Evolutionary conservation across 805 yeast species (phyloP).

Genomic region (Metschnikowia colocasiae): DNA sequence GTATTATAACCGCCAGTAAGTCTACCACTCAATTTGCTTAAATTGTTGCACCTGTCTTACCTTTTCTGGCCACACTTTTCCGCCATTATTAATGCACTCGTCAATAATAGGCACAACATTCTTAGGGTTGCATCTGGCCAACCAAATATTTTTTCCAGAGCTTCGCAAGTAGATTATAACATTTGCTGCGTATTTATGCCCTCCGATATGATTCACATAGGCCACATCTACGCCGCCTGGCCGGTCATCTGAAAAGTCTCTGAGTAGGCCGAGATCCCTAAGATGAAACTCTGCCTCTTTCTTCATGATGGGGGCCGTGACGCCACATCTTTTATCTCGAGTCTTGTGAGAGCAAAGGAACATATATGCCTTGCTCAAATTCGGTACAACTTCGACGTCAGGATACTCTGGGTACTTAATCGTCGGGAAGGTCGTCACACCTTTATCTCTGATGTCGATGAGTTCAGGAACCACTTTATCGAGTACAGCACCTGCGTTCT

Average conservation of each 20-base stretch:
- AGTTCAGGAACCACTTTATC: conserved; percentile 42
- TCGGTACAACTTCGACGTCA: conserved; percentile 30
- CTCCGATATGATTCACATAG: conserved; percentile 87
- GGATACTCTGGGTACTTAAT: conserved; percentile 18
- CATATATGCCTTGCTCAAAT: conserved; percentile 43
- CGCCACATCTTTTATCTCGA: conserved; percentile 90
- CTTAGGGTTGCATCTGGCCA: conserved; percentile 78
- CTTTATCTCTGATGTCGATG: conserved; percentile 21
- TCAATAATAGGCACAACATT: conserved; percentile 72
- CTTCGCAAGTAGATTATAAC: conserved; percentile 65
- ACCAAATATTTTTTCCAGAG: conserved; percentile 78
- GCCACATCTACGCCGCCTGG: conserved; percentile 71
- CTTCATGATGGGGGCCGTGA: conserved; percentile 88
- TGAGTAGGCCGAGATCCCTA: conserved; percentile 63
- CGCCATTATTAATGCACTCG: conserved; percentile 66
- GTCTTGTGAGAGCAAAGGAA: conserved; percentile 86
- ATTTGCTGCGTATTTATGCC: conserved; percentile 93
- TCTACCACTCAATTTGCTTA: conserved; percentile 51
- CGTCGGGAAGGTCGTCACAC: conserved; percentile 8
- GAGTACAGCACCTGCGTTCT: conserved; percentile 44
- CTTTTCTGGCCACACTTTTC: conserved; percentile 66
- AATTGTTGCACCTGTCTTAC: conserved; percentile 59
- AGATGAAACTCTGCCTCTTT: conserved; percentile 71
- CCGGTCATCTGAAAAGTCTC: conserved; percentile 75
- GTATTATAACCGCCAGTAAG: neutral